phyloP scores from a whole-genome alignment of 768 basidiomycete genomes.

The Leucosporidium yakuticum region DNA sequence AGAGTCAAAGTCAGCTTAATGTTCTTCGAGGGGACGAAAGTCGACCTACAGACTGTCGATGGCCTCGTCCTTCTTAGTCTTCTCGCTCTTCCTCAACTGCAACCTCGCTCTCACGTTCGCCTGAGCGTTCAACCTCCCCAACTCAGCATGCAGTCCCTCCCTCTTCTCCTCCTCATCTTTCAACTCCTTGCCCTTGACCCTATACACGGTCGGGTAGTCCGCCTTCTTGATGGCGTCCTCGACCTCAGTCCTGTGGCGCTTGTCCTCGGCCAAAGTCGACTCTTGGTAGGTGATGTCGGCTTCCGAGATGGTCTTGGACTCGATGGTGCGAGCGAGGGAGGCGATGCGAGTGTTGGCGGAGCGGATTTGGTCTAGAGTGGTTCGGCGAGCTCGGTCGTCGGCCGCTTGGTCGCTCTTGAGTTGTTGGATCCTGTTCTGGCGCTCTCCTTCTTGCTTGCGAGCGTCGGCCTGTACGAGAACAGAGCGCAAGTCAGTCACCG shows the following conservation, averaged over 20 bases:
- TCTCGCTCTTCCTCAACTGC: conserved; percentile 65
- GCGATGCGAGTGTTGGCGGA: conserved; percentile 41
- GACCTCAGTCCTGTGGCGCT: conserved; percentile 19
- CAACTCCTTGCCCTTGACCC: conserved; percentile 43
- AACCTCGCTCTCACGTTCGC: conserved; percentile 74
- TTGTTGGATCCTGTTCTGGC: conserved; percentile 55
- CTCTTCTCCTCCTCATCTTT: conserved; percentile 61
- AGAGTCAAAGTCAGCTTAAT: too few relatives aligned
- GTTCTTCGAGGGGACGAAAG: background rate
- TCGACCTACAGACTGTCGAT: conserved; percentile 59
- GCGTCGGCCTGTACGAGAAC: conserved; percentile 38
- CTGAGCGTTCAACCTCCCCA: conserved; percentile 65
- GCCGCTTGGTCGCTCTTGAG: conserved; percentile 54
- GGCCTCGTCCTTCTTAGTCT: conserved; percentile 56
- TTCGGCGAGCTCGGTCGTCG: conserved; percentile 28
- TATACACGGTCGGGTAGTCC: conserved; percentile 11
- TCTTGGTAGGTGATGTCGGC: conserved; percentile 47
- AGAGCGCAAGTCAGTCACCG: background rate
- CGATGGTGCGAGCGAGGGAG: conserved; percentile 40
- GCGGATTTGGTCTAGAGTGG: too few relatives aligned
- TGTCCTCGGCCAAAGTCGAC: conserved; percentile 49
- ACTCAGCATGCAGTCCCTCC: conserved; percentile 64
- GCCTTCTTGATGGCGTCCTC: conserved; percentile 18
- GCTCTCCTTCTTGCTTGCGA: conserved; percentile 45
- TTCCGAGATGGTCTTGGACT: conserved; percentile 42